Conservation (phyloP, 176 grass and related monocot species). For the Carex myosuroides region DNA sequence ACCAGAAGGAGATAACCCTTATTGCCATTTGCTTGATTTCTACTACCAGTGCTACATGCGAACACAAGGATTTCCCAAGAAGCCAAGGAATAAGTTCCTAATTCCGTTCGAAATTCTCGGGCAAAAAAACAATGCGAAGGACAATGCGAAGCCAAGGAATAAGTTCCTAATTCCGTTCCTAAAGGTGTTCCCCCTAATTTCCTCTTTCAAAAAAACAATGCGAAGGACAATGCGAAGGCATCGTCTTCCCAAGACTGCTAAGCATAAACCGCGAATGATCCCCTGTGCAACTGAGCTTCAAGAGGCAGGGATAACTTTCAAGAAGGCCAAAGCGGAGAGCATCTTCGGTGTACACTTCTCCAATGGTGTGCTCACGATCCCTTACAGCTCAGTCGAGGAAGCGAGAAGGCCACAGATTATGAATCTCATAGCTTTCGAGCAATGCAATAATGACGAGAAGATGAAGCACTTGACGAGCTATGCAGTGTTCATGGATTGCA, state of each 20-base stretch:
- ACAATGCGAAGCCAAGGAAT: background rate
- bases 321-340: background rate
- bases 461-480: background rate
- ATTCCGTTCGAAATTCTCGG: background rate
- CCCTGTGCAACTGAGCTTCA: slow-evolving; percentile 19
- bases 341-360: slow-evolving; percentile 9
- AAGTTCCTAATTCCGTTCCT: background rate
- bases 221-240: background rate
- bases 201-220: background rate
- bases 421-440: slow-evolving; percentile 21
- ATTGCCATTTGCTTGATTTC: background rate
- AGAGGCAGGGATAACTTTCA: slow-evolving; percentile 26
- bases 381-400: background rate
- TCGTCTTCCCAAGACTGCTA: background rate
- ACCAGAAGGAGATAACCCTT: background rate
- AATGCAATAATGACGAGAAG: background rate
- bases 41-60: slow-evolving; percentile 20
- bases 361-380: slow-evolving; percentile 7
- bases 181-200: background rate
- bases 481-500: slow-evolving; percentile 15
- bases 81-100: background rate
- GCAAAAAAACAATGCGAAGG: background rate
- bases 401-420: slow-evolving; percentile 11
- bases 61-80: background rate
- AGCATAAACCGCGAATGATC: slow-evolving; percentile 7